phyloP scores from a whole-genome alignment of 1,139 yeast species.

The Suhomyces anneliseae region DNA sequence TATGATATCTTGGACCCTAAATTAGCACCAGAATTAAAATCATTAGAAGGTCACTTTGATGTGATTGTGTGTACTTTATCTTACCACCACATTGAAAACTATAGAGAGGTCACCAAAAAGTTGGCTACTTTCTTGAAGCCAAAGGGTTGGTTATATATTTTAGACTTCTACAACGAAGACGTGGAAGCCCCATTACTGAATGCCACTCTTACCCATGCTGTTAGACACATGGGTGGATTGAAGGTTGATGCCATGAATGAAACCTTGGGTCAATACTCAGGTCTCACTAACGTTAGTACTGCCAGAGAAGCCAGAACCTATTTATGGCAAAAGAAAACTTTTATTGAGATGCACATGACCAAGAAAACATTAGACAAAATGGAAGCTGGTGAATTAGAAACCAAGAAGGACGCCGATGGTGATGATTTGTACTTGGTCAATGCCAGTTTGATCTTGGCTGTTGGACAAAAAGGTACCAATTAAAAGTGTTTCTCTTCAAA shows the following conservation, averaged over 20 bases:
- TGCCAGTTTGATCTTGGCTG: slow-evolving; percentile 27
- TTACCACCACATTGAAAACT: slow-evolving; percentile 41
- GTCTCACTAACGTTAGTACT: slow-evolving; percentile 24
- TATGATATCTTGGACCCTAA: slow-evolving; percentile 33
- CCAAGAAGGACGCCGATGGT: slow-evolving; percentile 12
- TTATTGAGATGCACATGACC: slow-evolving; percentile 28
- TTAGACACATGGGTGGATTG: slow-evolving; percentile 39
- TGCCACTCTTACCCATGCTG: slow-evolving; percentile 16
- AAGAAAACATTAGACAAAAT: slow-evolving; percentile 17
- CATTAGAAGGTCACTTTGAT: slow-evolving; percentile 28
- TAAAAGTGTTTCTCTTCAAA: no score
- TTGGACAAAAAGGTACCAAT: slow-evolving; percentile 15
- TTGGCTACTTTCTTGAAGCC: slow-evolving; percentile 34
- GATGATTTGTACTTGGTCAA: slow-evolving; percentile 19
- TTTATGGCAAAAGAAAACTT: slow-evolving; percentile 26
- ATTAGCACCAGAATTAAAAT: slow-evolving; percentile 15
- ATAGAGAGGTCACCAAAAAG: slow-evolving; percentile 30
- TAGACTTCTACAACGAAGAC: slow-evolving; percentile 40
- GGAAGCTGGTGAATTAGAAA: slow-evolving; percentile 18
- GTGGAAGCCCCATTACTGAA: slow-evolving; percentile 17
- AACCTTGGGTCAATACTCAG: slow-evolving; percentile 24
- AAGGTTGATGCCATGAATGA: slow-evolving; percentile 23
- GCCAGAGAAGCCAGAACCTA: slow-evolving; percentile 22
- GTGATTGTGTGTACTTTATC: slow-evolving; percentile 37
- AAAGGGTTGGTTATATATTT: slow-evolving; percentile 35